Conservation (phyloP, 192 early-diverging fungal species). For the Glomus cerebriforme region DNA sequence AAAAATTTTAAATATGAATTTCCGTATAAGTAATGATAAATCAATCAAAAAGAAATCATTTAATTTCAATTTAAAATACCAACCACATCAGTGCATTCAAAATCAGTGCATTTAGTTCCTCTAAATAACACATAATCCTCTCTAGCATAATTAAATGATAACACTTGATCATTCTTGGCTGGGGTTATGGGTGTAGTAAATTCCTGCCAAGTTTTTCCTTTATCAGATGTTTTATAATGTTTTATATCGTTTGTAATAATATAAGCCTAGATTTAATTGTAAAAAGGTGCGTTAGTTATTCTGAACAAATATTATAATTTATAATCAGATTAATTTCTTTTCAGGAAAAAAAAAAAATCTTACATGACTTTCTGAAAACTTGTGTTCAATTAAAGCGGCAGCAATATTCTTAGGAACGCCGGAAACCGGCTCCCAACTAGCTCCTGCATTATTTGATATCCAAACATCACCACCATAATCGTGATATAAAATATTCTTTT, state of each 20-base stretch:
- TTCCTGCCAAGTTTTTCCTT: conserved; percentile 57
- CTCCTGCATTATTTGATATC: neutral
- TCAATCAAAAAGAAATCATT: conserved; percentile 12
- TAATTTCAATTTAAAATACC: neutral
- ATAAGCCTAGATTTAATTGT: conserved; percentile 49
- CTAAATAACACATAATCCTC: conserved; percentile 66
- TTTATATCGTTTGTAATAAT: conserved; percentile 49
- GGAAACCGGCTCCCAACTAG: neutral
- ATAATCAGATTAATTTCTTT: too few species aligned
- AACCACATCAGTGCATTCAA: conserved; percentile 64
- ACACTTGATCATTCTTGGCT: conserved; percentile 26
- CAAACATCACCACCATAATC: neutral
- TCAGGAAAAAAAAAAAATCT: neutral
- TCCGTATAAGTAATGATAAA: neutral
- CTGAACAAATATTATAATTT: too few species aligned
- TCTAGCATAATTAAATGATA: conserved; percentile 77
- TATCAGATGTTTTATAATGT: conserved; percentile 65
- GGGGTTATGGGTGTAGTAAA: conserved; percentile 53
- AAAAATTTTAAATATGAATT: neutral
- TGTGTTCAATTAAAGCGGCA: neutral
- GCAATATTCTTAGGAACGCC: neutral
- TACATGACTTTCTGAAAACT: neutral
- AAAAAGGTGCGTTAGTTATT: conserved; percentile 33
- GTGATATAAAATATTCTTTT: neutral
- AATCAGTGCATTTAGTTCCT: conserved; percentile 55